phyloP scores from a whole-genome alignment of 2,329 filamentous ascomycete genomes.

The Xylariaceae sp. region DNA sequence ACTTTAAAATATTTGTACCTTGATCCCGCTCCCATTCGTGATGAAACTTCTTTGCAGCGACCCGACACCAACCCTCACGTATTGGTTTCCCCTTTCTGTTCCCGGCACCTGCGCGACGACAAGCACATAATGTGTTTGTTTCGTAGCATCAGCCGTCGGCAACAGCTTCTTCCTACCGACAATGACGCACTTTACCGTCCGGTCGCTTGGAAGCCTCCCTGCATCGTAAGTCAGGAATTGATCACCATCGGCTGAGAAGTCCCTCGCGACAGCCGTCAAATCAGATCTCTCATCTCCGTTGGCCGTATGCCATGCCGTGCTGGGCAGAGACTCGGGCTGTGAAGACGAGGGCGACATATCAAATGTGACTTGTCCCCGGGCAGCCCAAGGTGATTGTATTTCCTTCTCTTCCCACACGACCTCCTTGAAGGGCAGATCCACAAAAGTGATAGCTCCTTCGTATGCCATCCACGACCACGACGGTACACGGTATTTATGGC shows the following conservation, averaged over 20 bases:
- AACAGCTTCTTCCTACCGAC: constrained; percentile 4
- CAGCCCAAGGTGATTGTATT: constrained; percentile 9
- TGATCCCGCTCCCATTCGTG: too few relatives aligned
- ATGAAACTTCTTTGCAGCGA: too few relatives aligned
- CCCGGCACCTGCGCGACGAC: constrained; percentile 2
- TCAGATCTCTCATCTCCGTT: constrained; percentile 1
- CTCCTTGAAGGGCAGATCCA: constrained; percentile 12
- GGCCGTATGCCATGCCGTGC: constrained; percentile 6
- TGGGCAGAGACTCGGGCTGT: background rate
- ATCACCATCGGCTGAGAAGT: constrained; percentile 7
- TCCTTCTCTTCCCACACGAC: constrained; percentile 12
- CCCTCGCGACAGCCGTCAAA: constrained; percentile 3
- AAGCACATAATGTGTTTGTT: constrained; percentile 10
- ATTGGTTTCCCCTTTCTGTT: too few relatives aligned
- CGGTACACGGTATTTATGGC: constrained; percentile 7
- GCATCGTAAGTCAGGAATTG: constrained; percentile 5
- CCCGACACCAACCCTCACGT: too few relatives aligned
- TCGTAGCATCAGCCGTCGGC: background rate
- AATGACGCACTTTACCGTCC: constrained; percentile 6
- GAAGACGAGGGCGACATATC: background rate
- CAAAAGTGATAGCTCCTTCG: constrained; percentile 15
- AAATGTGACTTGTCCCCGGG: background rate
- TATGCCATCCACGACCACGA: constrained; percentile 22
- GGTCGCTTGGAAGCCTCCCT: background rate
- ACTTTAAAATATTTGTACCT: too few relatives aligned